Evolutionary conservation across 1,284 basidiomycete species (phyloP).

Genomic region (Ganoderma lingzhi): DNA sequence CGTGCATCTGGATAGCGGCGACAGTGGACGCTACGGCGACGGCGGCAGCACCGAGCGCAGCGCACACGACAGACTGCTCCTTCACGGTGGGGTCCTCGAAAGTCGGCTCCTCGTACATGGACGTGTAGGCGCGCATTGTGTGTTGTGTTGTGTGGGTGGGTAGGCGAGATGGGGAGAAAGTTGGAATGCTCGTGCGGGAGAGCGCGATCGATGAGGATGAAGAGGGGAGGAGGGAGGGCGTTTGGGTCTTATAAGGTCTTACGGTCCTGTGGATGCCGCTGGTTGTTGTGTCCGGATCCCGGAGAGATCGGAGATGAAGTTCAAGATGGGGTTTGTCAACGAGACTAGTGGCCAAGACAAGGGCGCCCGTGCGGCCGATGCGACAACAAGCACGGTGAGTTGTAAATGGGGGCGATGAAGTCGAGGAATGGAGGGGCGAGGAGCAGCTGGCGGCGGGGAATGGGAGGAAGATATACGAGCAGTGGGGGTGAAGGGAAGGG

Average conservation of each 20-base stretch:
- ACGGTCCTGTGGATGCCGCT: constrained; percentile 17
- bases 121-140: constrained; percentile 30
- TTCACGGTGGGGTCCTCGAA: constrained; percentile 30
- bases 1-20: constrained; percentile 29
- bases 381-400: background rate
- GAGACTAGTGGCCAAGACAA: background rate
- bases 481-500: background rate
- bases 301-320: constrained; percentile 17
- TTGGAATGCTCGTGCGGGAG: background rate
- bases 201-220: constrained; percentile 1
- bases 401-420: background rate
- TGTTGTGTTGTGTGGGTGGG: constrained; percentile 19
- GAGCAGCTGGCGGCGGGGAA: background rate
- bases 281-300: constrained; percentile 10
- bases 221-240: background rate
- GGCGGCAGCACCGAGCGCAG: constrained; percentile 28
- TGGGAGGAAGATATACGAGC: background rate
- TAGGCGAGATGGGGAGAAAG: background rate
- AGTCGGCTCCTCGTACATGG: constrained; percentile 31
- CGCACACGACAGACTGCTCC: constrained; percentile 30
- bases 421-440: background rate
- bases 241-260: constrained; percentile 22
- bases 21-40: constrained; percentile 33
- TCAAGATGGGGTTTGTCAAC: constrained; percentile 2
- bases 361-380: background rate